These are phyloP conservation scores for Aspergillus hiratsukae DNA, from an alignment of 2,329 filamentous ascomycete species.

Conservation along the genomic window DNA sequence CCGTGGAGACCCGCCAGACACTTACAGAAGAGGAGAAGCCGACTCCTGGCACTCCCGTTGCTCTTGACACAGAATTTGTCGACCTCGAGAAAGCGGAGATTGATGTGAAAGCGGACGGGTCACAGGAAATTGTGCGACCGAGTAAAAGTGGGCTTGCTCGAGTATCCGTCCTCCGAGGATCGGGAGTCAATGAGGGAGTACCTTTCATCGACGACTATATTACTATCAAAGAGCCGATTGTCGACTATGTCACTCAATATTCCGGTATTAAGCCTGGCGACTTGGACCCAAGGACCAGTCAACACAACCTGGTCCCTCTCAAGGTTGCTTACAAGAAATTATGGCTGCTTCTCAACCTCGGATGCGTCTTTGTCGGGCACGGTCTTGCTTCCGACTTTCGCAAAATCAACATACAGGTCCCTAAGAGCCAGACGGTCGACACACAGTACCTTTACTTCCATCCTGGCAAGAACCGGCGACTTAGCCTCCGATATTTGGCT, in stretches of 20 bases:
- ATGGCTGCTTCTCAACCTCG: conserved; percentile 91
- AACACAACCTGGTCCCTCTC: conserved; percentile 77
- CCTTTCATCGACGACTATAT: conserved; percentile 99
- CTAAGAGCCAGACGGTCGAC: conserved; percentile 84
- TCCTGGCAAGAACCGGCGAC: conserved; percentile 72
- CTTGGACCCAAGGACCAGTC: conserved; percentile 70
- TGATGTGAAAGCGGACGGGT: conserved; percentile 91
- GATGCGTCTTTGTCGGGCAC: conserved; percentile 90
- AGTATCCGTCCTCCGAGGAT: conserved; percentile 81
- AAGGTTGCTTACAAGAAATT: conserved; percentile 97
- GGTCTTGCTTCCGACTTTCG: conserved; percentile 93
- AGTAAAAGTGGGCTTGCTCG: conserved; percentile 88
- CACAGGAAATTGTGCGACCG: conserved; percentile 84
- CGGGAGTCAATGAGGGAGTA: conserved; percentile 68
- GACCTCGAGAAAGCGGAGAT: conserved; percentile 89
- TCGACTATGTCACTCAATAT: conserved; percentile 92
- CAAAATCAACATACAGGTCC: conserved; percentile 96
- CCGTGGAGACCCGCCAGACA: conserved; percentile 36
- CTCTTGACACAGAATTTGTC: conserved; percentile 95
- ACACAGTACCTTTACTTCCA: conserved; percentile 91
- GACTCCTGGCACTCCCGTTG: conserved; percentile 68
- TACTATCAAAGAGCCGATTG: conserved; percentile 79
- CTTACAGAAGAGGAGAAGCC: conserved; percentile 59
- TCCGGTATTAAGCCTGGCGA: conserved; percentile 87
- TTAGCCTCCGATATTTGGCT: conserved; percentile 85